Base-by-base conservation (phyloP, 2,329 filamentous ascomycete species). In the Emmonsia crescens region DNA sequence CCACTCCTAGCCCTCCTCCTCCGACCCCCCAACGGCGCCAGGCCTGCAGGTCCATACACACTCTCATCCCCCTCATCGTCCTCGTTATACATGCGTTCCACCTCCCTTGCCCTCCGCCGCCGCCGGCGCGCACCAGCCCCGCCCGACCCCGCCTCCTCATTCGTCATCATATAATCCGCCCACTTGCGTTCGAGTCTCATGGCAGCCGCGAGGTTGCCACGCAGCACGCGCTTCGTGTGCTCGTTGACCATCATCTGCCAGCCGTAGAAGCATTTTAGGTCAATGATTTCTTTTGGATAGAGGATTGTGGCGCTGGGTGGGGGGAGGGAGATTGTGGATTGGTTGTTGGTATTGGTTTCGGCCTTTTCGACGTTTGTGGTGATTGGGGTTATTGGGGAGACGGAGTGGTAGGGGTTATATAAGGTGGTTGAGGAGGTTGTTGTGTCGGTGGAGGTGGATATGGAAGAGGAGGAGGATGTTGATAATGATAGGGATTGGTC, bases 241-340 rank as follows among this genome's bases (percentile, higher is more conserved):
- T 96, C 91, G 67, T 96, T 89, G 4, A 96, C 91, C 0, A 91
- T 96, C 77, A 90, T 89, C 76, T 97, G 93, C 84, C 90, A 96
- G 49, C 89, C 91, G 73, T 96, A 96, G 78, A 93, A 97, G 75
- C 91, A 96, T 74, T 96, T 96, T 51, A 97, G 81, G 5, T 85
- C 81, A 63, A 97, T 91, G 62, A 95, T 84, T 71, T 96, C 87
- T 0, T 85, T 83, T 0, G 91, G 89, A 68, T 87, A 92, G 0
- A 82, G 82, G 10, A 80, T 70, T 0, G 68, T 67, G 33, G 67
- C 67, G 36, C 65, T 68, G 5, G 66, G 64, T 0, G 63, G n/a
- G 31, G 67, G 56, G 68, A 70, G 38, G 69, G 71, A 16, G 14
- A 67, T 62, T 0, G 71, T 65, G 1, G 71, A 66, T 3, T 67